Evolutionary conservation across 768 basidiomycete species (phyloP).

Genomic region (Phylloporus rhodoxanthus): DNA sequence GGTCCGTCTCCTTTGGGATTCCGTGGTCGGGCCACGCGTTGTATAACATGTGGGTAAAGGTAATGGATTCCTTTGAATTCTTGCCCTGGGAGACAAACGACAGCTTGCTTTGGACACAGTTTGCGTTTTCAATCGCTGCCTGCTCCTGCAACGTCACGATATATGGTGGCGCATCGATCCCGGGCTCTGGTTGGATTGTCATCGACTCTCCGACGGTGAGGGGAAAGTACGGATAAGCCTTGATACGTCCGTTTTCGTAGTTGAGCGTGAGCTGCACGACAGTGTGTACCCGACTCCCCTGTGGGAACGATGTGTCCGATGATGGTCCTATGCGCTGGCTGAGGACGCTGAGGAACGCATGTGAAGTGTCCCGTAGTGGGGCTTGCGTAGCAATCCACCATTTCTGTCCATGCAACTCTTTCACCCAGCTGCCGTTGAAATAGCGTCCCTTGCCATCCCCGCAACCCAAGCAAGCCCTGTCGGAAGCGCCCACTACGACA

Average conservation of each 20-base stretch:
- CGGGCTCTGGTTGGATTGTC: slow-evolving; percentile 42
- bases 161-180: slow-evolving; percentile 38
- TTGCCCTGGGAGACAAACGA: slow-evolving; percentile 40
- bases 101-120: slow-evolving; percentile 57
- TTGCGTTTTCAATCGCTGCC: slow-evolving; percentile 46
- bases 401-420: slow-evolving; percentile 62
- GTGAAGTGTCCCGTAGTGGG: slow-evolving; percentile 60
- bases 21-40: slow-evolving; percentile 82
- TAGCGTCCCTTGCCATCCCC: slow-evolving; percentile 44
- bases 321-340: slow-evolving; percentile 42
- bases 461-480: slow-evolving; percentile 11
- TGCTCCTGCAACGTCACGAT: slow-evolving; percentile 52
- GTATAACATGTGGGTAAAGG: slow-evolving; percentile 70
- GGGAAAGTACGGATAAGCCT: slow-evolving; percentile 79
- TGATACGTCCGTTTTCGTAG: slow-evolving; percentile 62
- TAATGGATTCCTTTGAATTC: slow-evolving; percentile 31
- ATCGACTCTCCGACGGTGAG: slow-evolving; percentile 46
- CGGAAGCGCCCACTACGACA: slow-evolving; percentile 42
- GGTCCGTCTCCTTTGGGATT: slow-evolving; percentile 60
- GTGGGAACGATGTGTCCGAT: slow-evolving; percentile 17
- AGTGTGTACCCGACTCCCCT: slow-evolving; percentile 52
- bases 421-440: slow-evolving; percentile 84
- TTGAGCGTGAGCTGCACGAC: slow-evolving; percentile 78
- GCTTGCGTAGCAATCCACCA: slow-evolving; percentile 89
- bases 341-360: slow-evolving; percentile 72